Evolutionary conservation across 2,329 filamentous ascomycete species (phyloP), one percentile per base, ranked within the genome.

Genomic region (Aspergillus quadrilineatus): DNA sequence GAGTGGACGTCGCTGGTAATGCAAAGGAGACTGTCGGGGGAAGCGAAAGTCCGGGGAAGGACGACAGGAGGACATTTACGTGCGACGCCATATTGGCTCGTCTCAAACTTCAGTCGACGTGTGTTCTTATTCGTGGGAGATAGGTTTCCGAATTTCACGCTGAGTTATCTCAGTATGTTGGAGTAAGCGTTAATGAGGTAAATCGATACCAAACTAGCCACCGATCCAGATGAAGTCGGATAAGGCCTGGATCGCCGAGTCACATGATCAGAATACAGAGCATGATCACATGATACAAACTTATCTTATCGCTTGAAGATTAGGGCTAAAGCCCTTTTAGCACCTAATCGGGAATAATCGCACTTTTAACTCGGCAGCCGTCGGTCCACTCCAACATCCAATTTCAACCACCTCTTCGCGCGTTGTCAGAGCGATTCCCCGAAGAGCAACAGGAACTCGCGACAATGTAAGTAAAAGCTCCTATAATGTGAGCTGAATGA

Each of bases 1-100:
- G 77, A 10, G 85, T 84, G 6, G 88, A 85, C 32, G 85, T 80
- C 28, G 84, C 77, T 7, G 85, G 79, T 22, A 95, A 77, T 0
- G 90, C 86, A n/a, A 97, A 80, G 4, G 89, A 86, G 34, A 96
- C 80, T 0, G 92, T 95, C n/a, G 89, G 79, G 2, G 93, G 92
- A 6, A 96, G 82, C 46, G 88, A 87, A 15, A 96, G 82, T 61
- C 93, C 93, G 6, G 88, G 82, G 68, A 97, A 93, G 60, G 88
- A 90, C 65, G 90, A 88, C 59, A 99, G 80, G 57, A 97, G 84
- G 61, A 97, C 81, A 75, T 96, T 96, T 70, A 96, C 77, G 39
- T 78, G 84, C 60, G 72, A 74, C 1, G 79, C 76, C 86, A 89
- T 89, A 12, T 65, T 73, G 58, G 36, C 44, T 15, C 14, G 3